Conservation (phyloP, 257 asterid species). For the Nyctanthes arbortristis region DNA sequence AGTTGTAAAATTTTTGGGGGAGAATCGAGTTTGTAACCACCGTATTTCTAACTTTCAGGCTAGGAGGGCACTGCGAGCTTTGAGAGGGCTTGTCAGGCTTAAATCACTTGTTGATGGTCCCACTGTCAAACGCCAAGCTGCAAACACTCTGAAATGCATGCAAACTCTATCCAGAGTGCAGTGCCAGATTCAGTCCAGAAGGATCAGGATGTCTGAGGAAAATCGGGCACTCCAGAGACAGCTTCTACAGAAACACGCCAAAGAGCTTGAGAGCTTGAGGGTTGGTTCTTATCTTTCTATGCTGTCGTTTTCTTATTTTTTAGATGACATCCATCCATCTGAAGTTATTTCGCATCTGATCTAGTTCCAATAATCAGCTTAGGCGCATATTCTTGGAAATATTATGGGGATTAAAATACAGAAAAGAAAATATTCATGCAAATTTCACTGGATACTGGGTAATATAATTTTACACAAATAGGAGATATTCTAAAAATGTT, state of each 20-base stretch:
- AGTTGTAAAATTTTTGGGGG: neutral
- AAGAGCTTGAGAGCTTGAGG: conserved; percentile 76
- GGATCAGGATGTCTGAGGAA: conserved; percentile 88
- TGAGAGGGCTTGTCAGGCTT: conserved; percentile 87
- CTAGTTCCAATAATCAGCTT: neutral
- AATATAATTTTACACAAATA: neutral
- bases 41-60: conserved; percentile 54
- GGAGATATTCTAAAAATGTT: neutral
- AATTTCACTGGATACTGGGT: neutral
- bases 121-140: conserved; percentile 78
- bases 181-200: conserved; percentile 77
- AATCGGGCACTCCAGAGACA: conserved; percentile 87
- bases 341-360: neutral
- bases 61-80: conserved; percentile 80
- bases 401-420: neutral
- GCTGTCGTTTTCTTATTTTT: neutral
- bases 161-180: conserved; percentile 86
- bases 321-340: neutral
- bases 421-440: neutral
- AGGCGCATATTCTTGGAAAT: neutral
- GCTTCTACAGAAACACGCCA: conserved; percentile 82
- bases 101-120: conserved; percentile 87
- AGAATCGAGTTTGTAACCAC: neutral
- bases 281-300: conserved; percentile 39
- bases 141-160: conserved; percentile 82